phyloP scores from a whole-genome alignment of 75 land plant genomes.

The Sequoiadendron giganteum region DNA sequence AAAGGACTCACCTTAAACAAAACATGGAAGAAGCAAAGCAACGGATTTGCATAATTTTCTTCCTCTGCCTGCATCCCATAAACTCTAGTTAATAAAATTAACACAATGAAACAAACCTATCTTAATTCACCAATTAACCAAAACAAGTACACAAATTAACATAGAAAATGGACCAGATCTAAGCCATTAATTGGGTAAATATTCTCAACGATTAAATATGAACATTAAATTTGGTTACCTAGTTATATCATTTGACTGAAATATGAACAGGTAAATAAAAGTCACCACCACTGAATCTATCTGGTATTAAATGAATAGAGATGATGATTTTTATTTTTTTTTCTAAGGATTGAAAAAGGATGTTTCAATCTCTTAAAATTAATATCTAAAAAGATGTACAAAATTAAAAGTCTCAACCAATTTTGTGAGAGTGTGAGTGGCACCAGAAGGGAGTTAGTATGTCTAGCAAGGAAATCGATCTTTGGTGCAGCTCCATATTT shows the following conservation, averaged over 20 bases:
- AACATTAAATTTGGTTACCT: background rate
- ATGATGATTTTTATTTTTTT: background rate
- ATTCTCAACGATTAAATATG: background rate
- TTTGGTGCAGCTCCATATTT: background rate
- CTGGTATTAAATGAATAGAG: background rate
- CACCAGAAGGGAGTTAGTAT: background rate
- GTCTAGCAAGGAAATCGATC: background rate
- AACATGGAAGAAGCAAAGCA: constrained; percentile 84
- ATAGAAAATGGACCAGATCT: background rate
- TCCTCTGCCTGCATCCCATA: constrained; percentile 41
- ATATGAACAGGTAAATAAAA: background rate
- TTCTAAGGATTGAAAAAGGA: background rate
- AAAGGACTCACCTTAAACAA: constrained; percentile 68
- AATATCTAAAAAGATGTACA: background rate
- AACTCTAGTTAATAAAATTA: background rate
- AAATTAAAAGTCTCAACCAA: background rate
- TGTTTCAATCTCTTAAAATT: background rate
- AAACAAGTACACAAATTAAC: background rate
- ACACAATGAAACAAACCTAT: background rate
- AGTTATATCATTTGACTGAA: background rate
- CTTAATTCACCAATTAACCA: background rate
- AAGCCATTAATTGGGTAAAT: background rate
- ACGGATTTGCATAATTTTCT: constrained; percentile 89
- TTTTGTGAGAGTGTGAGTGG: background rate
- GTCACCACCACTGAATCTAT: background rate